Evolutionary conservation across 176 grass and related monocot genomes (phyloP), one percentile per base, ranked within the genome.

Genomic region (Pharus latifolius): DNA sequence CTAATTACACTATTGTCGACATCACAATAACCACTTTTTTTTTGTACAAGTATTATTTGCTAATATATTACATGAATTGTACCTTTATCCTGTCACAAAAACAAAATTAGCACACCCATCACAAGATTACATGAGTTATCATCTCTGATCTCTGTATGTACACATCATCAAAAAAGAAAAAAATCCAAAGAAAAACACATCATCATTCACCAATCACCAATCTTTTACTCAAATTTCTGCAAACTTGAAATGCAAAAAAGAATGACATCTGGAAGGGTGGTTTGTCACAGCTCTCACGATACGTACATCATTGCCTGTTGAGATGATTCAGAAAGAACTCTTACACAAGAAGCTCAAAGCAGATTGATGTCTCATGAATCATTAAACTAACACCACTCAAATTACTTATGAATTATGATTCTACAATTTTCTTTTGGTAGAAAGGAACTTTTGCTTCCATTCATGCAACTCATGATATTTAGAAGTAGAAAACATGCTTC

Each of bases 241-340:
- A 70, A 64, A 52, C 56, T 80, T 63, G 28, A 76, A 40, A 70
- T 1, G 38, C 22, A 64, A 63, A 30, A 32, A 46, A 38, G n/a
- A 69, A 55, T 57, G 49, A 0, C n/a, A 59, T 61, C 6, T 47
- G 38, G 22, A 31, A n/a, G n/a, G n/a, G n/a, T n/a, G n/a, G n/a
- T n/a, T 25, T 55, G 74, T 60, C 47, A 49, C 27, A 30, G 28
- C 41, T 38, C 27, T 85, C 56, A 63, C 42, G 65, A 14, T 70
- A 86, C 76, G 71, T 75, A 80, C 83, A 80, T 70, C 77, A 80
- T 71, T 28, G 65, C 83, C 77, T 86, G 77, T 86, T 10, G 43
- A 75, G 54, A 76, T 44, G 58, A 70, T 63, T 56, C 32, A 85
- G 24, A 48, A 38, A n/a, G 6, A 38, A 38, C 35, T 5, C 35